Conservation (phyloP, 345 rosid species). For the Laguncularia racemosa region DNA sequence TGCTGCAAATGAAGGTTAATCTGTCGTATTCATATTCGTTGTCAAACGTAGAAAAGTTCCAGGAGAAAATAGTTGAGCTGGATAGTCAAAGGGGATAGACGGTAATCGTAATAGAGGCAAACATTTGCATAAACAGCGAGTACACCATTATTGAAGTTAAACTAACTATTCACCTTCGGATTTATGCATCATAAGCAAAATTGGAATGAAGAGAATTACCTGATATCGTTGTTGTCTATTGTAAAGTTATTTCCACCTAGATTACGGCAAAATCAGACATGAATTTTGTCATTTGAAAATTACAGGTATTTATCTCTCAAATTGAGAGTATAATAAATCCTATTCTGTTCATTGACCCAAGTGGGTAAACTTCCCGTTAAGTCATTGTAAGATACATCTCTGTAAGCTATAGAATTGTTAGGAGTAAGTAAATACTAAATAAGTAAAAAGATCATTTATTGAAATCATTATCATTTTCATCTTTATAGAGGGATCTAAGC, state of each 20-base stretch:
- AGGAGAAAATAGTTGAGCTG: too few relatives aligned
- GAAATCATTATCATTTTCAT: not conserved
- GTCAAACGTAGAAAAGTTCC: too few relatives aligned
- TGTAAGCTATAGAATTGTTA: slow-evolving; percentile 13
- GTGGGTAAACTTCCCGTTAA: slow-evolving; percentile 56
- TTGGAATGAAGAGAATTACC: slow-evolving; percentile 16
- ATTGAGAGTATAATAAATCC: slow-evolving; percentile 5
- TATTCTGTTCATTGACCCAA: slow-evolving; percentile 41
- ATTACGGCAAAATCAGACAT: slow-evolving; percentile 43
- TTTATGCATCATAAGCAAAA: too few relatives aligned
- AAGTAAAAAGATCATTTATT: too few relatives aligned
- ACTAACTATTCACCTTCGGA: not conserved
- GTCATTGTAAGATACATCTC: slow-evolving; percentile 80
- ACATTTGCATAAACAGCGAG: slow-evolving; percentile 1
- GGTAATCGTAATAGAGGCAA: too few relatives aligned
- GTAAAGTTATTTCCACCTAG: slow-evolving; percentile 61
- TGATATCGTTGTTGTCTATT: slow-evolving; percentile 21
- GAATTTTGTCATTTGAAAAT: slow-evolving; percentile 2
- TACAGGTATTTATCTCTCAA: not conserved
- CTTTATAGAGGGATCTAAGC: too few relatives aligned
- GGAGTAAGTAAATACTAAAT: not conserved
- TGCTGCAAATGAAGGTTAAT: too few relatives aligned
- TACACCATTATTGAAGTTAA: not conserved
- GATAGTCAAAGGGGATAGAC: too few relatives aligned
- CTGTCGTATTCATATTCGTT: too few relatives aligned